Conservation (phyloP, 345 rosid genomes). For the Raphanus raphanistrum region DNA sequence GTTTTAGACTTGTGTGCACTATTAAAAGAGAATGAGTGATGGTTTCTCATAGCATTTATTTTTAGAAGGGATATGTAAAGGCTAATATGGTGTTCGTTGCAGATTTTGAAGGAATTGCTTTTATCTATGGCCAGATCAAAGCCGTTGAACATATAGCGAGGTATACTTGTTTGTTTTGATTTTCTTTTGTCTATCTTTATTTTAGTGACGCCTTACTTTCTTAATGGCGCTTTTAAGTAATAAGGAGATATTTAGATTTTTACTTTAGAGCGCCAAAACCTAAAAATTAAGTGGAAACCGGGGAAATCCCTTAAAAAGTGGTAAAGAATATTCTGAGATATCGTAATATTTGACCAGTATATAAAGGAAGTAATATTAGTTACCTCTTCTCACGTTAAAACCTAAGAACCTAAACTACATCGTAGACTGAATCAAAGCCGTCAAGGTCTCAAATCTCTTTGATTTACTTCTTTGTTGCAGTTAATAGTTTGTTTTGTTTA, state of each 20-base stretch:
- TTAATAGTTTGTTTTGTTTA: not conserved
- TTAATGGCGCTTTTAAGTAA: not conserved
- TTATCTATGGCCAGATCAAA: too few relatives aligned
- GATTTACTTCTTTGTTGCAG: not conserved
- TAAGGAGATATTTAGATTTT: not conserved
- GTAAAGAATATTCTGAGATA: not conserved
- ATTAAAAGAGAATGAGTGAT: conserved; percentile 10
- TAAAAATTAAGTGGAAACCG: not conserved
- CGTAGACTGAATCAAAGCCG: not conserved
- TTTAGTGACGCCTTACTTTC: not conserved
- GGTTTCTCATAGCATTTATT: conserved; percentile 19
- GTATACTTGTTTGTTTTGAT: not conserved
- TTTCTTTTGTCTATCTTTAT: not conserved
- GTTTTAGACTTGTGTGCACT: conserved; percentile 8
- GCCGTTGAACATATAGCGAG: too few relatives aligned
- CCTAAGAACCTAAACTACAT: not conserved
- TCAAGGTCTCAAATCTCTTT: not conserved
- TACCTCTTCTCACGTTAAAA: not conserved
- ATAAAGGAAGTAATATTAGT: not conserved
- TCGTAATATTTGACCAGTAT: not conserved
- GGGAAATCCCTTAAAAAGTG: not conserved
- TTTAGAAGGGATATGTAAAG: too few relatives aligned
- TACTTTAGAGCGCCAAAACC: not conserved
- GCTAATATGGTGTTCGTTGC: too few relatives aligned
- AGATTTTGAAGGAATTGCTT: too few relatives aligned